phyloP scores from a whole-genome alignment of 345 rosid species.

The Gossypium bickii region DNA sequence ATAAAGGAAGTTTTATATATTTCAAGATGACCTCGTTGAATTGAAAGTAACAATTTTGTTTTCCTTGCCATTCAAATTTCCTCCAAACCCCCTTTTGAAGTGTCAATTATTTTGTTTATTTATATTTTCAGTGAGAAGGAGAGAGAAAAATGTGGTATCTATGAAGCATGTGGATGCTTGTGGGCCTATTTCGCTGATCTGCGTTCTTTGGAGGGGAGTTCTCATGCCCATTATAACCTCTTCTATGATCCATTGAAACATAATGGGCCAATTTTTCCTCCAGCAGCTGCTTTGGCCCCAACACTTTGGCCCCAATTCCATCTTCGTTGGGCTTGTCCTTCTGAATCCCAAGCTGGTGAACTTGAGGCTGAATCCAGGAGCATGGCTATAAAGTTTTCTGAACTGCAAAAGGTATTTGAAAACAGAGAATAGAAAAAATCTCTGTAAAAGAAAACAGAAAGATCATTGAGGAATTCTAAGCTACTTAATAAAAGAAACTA shows the following conservation, averaged over 20 bases:
- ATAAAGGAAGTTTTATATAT: background rate
- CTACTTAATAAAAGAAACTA: too few species aligned
- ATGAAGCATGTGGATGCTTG: slow-evolving; percentile 78
- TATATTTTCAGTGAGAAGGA: slow-evolving; percentile 74
- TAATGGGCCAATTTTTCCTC: slow-evolving; percentile 60
- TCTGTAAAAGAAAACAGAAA: too few species aligned
- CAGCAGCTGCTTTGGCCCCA: slow-evolving; percentile 98
- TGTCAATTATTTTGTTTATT: background rate
- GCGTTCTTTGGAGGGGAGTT: slow-evolving; percentile 53
- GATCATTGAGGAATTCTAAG: background rate
- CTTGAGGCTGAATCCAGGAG: slow-evolving; percentile 63
- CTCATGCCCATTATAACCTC: slow-evolving; percentile 73
- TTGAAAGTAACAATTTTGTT: background rate
- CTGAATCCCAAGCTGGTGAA: slow-evolving; percentile 74
- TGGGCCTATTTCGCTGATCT: slow-evolving; percentile 82
- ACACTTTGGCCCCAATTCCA: slow-evolving; percentile 96
- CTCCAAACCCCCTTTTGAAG: background rate
- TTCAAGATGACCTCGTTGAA: background rate
- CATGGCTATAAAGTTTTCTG: slow-evolving; percentile 51
- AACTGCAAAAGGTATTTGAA: slow-evolving; percentile 57
- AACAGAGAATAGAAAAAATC: background rate
- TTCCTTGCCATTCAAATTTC: background rate
- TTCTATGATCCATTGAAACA: slow-evolving; percentile 65
- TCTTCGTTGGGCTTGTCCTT: slow-evolving; percentile 96
- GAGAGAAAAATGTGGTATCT: slow-evolving; percentile 58